A percentile compares a stretch with the other conserved stretches of the same genome.
Conservation (phyloP, 306 rosid genomes). For the Cyclanthera cordifolia region DNA sequence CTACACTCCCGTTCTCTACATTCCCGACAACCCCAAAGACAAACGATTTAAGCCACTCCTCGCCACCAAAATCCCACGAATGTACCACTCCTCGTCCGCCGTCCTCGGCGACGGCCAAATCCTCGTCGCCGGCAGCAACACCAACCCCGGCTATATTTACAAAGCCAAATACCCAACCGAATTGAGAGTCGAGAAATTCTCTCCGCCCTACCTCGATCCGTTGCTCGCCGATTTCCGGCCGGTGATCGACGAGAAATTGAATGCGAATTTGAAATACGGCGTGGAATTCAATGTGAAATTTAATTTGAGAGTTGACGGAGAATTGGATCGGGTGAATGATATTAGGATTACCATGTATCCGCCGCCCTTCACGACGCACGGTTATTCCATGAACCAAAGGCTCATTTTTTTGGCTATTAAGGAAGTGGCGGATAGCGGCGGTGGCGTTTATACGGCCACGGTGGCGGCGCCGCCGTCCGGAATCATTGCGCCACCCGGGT, state of each 20-base stretch:
- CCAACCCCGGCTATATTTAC: constrained; percentile 44
- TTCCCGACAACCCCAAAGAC: constrained; percentile 21
- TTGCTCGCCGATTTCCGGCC: constrained; percentile 23
- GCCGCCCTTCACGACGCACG: constrained; percentile 92
- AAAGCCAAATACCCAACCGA: constrained; percentile 51
- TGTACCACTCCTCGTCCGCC: constrained; percentile 74
- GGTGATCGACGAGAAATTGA: neutral
- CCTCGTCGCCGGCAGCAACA: constrained; percentile 69
- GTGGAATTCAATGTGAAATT: constrained; percentile 14
- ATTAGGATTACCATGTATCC: constrained; percentile 46
- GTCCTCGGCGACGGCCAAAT: constrained; percentile 59
- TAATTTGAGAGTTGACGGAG: neutral
- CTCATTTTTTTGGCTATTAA: constrained; percentile 23
- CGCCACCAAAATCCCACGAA: constrained; percentile 36
- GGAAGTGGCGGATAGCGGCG: neutral
- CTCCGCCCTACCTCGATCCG: constrained; percentile 58
- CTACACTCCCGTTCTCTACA: constrained; percentile 35
- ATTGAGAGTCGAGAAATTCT: constrained; percentile 48
- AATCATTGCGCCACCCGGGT: constrained; percentile 59
- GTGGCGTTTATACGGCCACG: constrained; percentile 2
- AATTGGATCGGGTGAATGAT: constrained; percentile 14
- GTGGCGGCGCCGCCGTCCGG: constrained; percentile 33
- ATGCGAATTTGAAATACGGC: constrained; percentile 15
- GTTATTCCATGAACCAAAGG: constrained; percentile 69
- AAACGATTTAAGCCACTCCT: constrained; percentile 28